Evolutionary conservation across 2,329 filamentous ascomycete species (phyloP).

Genomic region (Alternaria dauci): DNA sequence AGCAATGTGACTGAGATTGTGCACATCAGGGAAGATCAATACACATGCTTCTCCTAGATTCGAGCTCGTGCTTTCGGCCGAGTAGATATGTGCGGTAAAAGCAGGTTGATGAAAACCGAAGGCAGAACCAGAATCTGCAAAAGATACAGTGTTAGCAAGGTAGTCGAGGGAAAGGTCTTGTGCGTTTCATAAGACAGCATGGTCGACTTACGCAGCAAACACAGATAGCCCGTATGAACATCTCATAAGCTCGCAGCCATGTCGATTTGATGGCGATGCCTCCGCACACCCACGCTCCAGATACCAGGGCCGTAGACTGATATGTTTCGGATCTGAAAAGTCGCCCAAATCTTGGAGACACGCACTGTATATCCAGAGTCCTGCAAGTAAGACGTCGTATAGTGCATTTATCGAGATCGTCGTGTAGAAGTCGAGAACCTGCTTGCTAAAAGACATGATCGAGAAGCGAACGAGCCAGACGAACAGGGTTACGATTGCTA

Average conservation of each 20-base stretch:
- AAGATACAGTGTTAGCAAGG: neutral
- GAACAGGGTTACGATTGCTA: constrained; percentile 20
- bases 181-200: too few species aligned
- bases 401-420: constrained; percentile 20
- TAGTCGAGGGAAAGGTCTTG: neutral
- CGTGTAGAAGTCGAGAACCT: constrained; percentile 17
- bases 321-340: constrained; percentile 24
- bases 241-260: constrained; percentile 14
- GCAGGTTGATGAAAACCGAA: constrained; percentile 21
- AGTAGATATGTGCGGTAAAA: constrained; percentile 25
- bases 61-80: constrained; percentile 16
- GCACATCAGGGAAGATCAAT: neutral
- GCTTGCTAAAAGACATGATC: constrained; percentile 13
- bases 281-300: constrained; percentile 22
- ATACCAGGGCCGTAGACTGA: constrained; percentile 29
- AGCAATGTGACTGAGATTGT: neutral
- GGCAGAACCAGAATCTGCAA: constrained; percentile 21
- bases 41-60: neutral
- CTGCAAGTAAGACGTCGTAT: constrained; percentile 27
- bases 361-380: constrained; percentile 26
- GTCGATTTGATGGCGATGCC: constrained; percentile 1
- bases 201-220: constrained; percentile 22
- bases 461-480: constrained; percentile 22
- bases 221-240: constrained; percentile 19
- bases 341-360: constrained; percentile 21